Evolutionary conservation across 352 stramenopile genomes (phyloP).

Genomic region (Thalassiosira delicatula): DNA sequence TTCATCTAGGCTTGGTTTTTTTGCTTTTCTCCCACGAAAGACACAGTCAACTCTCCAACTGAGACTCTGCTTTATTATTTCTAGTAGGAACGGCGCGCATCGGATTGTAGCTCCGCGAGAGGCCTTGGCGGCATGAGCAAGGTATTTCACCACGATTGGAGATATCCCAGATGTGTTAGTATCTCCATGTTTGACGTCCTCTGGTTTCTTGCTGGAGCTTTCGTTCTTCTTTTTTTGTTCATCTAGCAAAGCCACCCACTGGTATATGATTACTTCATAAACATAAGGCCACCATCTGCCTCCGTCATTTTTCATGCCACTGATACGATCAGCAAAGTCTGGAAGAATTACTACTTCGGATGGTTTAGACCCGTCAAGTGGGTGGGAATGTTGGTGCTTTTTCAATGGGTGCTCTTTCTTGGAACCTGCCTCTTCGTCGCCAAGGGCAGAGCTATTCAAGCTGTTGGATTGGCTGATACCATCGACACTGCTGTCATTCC

Average conservation of each 20-base stretch:
- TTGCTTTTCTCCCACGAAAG: slow-evolving; percentile 57
- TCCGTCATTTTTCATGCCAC: slow-evolving; percentile 62
- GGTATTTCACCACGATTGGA: slow-evolving; percentile 63
- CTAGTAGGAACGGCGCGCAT: slow-evolving; percentile 83
- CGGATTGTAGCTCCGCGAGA: slow-evolving; percentile 77
- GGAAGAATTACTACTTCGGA: slow-evolving; percentile 40
- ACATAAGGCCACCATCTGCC: slow-evolving; percentile 84
- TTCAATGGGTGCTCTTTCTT: slow-evolving; percentile 58
- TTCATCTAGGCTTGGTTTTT: slow-evolving; percentile 31
- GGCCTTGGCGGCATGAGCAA: slow-evolving; percentile 73
- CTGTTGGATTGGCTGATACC: slow-evolving; percentile 7
- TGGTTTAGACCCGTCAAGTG: slow-evolving; percentile 25
- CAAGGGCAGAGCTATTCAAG: slow-evolving; percentile 29
- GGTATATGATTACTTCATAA: slow-evolving; percentile 86
- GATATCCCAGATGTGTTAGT: slow-evolving; percentile 40
- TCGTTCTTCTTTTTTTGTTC: slow-evolving; percentile 73
- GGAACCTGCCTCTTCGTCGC: slow-evolving; percentile 20
- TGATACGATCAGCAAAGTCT: slow-evolving; percentile 71
- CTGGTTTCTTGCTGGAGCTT: slow-evolving; percentile 41
- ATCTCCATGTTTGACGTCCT: slow-evolving; percentile 25
- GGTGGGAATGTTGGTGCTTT: slow-evolving; percentile 17
- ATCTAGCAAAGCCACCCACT: slow-evolving; percentile 81
- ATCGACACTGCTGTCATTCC: slow-evolving; percentile 25
- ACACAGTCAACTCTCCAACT: slow-evolving; percentile 75
- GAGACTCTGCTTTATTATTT: slow-evolving; percentile 85